Conservation (phyloP, 306 rosid genomes). For the Malus fusca region DNA sequence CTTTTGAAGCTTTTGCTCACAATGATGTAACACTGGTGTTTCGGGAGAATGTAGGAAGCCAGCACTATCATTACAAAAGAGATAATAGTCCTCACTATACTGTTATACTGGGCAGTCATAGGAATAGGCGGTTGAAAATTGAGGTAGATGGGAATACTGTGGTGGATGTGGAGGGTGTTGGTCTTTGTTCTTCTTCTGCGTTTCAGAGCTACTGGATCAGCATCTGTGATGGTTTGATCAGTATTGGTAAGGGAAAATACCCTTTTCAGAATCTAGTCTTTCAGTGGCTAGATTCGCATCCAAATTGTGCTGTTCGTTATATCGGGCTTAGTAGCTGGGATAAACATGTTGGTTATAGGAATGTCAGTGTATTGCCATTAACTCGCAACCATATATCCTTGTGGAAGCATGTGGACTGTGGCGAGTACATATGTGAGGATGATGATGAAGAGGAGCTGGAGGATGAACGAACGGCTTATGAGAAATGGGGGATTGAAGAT, state of each 20-base stretch:
- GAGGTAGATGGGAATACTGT: conserved; percentile 79
- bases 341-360: conserved; percentile 83
- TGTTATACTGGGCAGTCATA: conserved; percentile 83
- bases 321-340: conserved; percentile 98
- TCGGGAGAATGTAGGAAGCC: conserved; percentile 85
- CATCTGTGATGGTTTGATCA: conserved; percentile 80
- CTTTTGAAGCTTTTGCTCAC: conserved; percentile 87
- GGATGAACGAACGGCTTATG: conserved; percentile 37
- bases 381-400: conserved; percentile 46
- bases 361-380: conserved; percentile 66
- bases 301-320: conserved; percentile 69
- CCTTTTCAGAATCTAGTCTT: conserved; percentile 83
- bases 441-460: conserved; percentile 33
- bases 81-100: conserved; percentile 88
- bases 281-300: conserved; percentile 81
- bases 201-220: conserved; percentile 93
- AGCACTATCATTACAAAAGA: conserved; percentile 84
- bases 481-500: conserved; percentile 71
- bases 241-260: conserved; percentile 75
- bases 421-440: conserved; percentile 40
- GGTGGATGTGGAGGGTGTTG: conserved; percentile 73
- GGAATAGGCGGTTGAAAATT: conserved; percentile 68
- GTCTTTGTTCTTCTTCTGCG: conserved; percentile 70
- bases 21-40: conserved; percentile 86
- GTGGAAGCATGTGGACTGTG: conserved; percentile 55